Conservation (phyloP, 768 basidiomycete genomes). For the Pisolithus sp. region DNA sequence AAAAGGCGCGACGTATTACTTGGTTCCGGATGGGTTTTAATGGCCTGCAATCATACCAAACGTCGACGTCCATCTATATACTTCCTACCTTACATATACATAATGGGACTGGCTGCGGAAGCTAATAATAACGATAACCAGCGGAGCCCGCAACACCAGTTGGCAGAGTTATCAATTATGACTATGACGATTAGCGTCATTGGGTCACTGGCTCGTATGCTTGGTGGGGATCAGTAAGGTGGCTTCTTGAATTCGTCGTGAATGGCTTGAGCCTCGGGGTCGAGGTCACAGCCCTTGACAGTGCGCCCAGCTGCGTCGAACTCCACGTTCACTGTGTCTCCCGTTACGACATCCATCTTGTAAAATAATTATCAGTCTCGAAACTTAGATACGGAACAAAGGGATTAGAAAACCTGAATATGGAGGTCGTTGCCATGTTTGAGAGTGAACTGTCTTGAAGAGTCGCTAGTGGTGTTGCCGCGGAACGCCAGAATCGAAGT, state of each 20-base stretch:
- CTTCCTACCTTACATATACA: no score
- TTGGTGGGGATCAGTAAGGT: slow-evolving; percentile 26
- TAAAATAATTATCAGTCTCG: slow-evolving; percentile 3
- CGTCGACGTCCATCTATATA: no score
- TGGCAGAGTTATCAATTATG: no score
- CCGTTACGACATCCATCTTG: slow-evolving; percentile 67
- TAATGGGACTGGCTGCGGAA: no score
- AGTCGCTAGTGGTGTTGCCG: slow-evolving; percentile 27
- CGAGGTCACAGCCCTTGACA: slow-evolving; percentile 40
- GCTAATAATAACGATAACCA: no score
- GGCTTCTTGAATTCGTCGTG: slow-evolving; percentile 61
- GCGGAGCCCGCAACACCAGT: no score
- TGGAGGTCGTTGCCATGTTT: slow-evolving; percentile 49
- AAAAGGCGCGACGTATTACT: no score
- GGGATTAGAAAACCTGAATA: slow-evolving; percentile 41
- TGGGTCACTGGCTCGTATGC: no score
- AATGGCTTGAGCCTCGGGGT: slow-evolving; percentile 55
- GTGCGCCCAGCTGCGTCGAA: slow-evolving; percentile 55
- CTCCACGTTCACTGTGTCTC: slow-evolving; percentile 37
- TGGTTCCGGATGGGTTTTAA: no score
- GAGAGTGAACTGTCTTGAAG: slow-evolving; percentile 22
- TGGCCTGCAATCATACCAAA: no score
- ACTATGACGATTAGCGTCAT: no score
- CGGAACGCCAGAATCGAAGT: slow-evolving; percentile 56
- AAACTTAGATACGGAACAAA: background rate